Conservation (phyloP, 805 yeast genomes). For the Maudiozyma turicensis region DNA sequence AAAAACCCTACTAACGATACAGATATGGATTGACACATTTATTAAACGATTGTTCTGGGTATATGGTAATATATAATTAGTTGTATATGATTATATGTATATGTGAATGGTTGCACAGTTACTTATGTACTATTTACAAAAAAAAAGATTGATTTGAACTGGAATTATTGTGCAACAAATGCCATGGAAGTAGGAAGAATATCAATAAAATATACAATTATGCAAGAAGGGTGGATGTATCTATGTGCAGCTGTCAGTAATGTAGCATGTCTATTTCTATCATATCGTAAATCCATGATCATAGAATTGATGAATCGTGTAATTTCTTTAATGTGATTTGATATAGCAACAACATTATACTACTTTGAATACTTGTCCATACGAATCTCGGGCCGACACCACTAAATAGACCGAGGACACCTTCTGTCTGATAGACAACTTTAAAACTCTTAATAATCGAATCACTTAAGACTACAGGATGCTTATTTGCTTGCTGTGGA, state of each 20-base stretch:
- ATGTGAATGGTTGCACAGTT: neutral
- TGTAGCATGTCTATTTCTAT: no score
- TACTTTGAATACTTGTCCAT: constrained; percentile 94
- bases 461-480: constrained; percentile 20
- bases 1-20: no score
- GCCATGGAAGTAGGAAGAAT: neutral
- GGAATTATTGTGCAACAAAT: neutral
- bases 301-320: constrained; percentile 11
- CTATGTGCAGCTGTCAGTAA: no score
- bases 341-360: constrained; percentile 83
- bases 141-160: neutral
- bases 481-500: neutral
- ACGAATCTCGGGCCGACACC: constrained; percentile 96
- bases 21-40: no score
- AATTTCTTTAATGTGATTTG: constrained; percentile 57
- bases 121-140: neutral
- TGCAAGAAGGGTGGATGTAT: neutral
- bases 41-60: neutral
- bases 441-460: constrained; percentile 44
- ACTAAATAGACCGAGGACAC: constrained; percentile 68
- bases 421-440: constrained; percentile 60
- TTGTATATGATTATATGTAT: neutral
- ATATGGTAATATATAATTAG: neutral
- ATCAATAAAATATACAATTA: neutral
- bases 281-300: neutral